Evolutionary conservation across 805 yeast genomes (phyloP).

Genomic region (Cyberlindnera maritima): DNA sequence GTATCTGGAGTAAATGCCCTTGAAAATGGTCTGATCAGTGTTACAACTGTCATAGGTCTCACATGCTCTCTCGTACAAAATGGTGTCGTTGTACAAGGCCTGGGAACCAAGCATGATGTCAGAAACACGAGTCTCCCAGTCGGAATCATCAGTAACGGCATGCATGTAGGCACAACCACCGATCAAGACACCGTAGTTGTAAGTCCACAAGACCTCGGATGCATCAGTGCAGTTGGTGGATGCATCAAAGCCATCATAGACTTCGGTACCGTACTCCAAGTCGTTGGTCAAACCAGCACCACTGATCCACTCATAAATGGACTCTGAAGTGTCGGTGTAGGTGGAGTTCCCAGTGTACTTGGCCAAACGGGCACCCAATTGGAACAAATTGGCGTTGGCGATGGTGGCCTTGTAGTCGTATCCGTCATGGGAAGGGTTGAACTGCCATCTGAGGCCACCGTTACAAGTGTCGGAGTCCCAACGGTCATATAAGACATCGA

Average conservation of each 20-base stretch:
- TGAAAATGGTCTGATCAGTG: slow-evolving; percentile 86
- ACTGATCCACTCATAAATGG: slow-evolving; percentile 58
- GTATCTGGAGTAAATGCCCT: slow-evolving; percentile 76
- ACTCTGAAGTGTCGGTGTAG: slow-evolving; percentile 49
- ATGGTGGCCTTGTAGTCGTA: slow-evolving; percentile 62
- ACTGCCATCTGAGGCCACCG: slow-evolving; percentile 74
- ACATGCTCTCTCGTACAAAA: slow-evolving; percentile 86
- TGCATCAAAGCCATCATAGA: slow-evolving; percentile 72
- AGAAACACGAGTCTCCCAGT: slow-evolving; percentile 42
- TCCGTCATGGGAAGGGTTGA: slow-evolving; percentile 57
- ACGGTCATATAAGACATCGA: slow-evolving; percentile 52
- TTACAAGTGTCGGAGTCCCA: slow-evolving; percentile 56
- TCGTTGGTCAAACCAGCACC: slow-evolving; percentile 45
- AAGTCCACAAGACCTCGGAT: slow-evolving; percentile 70
- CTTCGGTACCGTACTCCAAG: slow-evolving; percentile 31
- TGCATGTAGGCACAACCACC: slow-evolving; percentile 75
- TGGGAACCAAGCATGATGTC: slow-evolving; percentile 25
- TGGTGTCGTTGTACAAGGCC: slow-evolving; percentile 38
- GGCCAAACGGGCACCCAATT: slow-evolving; percentile 60
- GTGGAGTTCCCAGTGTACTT: slow-evolving; percentile 51
- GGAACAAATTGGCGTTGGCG: slow-evolving; percentile 64
- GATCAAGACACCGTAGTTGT: slow-evolving; percentile 73
- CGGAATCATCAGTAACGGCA: slow-evolving; percentile 59
- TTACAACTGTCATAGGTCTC: slow-evolving; percentile 62
- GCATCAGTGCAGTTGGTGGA: slow-evolving; percentile 58